phyloP scores from a whole-genome alignment of 345 rosid species.

The Eucalyptus shirleyi region DNA sequence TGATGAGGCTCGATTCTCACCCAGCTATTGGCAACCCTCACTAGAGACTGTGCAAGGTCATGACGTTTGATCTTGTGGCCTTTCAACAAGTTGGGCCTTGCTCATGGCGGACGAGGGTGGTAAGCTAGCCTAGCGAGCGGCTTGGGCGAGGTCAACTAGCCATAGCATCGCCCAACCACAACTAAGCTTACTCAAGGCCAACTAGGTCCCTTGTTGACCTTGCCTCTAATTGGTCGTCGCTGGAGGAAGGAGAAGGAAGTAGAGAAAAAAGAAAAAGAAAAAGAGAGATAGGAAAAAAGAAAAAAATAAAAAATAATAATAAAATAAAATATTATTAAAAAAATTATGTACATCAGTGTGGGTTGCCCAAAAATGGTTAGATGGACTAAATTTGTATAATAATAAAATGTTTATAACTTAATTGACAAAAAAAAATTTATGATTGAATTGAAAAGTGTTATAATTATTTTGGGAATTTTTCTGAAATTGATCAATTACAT shows the following conservation, averaged over 20 bases:
- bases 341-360: too few species aligned
- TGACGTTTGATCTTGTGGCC: accelerated
- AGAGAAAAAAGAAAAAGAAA: too few species aligned
- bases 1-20: accelerated
- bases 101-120: accelerated
- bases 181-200: accelerated
- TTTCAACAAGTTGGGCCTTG: too few species aligned
- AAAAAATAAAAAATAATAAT: too few species aligned
- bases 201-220: too few species aligned
- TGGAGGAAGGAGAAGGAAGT: too few species aligned
- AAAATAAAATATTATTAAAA: too few species aligned
- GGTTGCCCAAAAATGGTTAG: accelerated
- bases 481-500: background rate
- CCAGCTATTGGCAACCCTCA: accelerated
- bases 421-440: too few species aligned
- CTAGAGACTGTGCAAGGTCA: accelerated
- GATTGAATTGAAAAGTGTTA: too few species aligned
- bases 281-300: too few species aligned
- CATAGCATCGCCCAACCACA: accelerated
- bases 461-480: too few species aligned
- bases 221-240: accelerated
- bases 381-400: accelerated
- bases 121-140: accelerated
- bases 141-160: accelerated
- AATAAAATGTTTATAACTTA: accelerated